phyloP scores from a whole-genome alignment of 768 basidiomycete species.

The Dacryopinax spathularia region DNA sequence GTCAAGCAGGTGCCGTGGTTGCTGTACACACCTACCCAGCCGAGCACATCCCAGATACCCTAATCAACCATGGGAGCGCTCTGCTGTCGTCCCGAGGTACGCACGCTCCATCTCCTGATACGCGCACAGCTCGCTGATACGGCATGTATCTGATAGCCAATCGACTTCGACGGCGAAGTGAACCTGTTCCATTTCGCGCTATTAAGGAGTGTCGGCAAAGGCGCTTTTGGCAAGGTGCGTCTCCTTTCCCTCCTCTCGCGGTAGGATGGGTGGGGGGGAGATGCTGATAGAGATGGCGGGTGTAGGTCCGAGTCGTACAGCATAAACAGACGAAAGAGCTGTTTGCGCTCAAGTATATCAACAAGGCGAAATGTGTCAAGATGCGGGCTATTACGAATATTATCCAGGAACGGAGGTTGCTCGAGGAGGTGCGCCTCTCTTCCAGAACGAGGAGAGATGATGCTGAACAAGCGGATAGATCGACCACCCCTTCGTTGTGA shows the following conservation, averaged over 20 bases:
- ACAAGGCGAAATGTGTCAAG: conserved; percentile 80
- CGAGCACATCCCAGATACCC: background rate
- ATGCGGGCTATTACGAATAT: conserved; percentile 86
- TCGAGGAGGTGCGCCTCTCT: conserved; percentile 61
- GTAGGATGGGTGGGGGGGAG: background rate
- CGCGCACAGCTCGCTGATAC: background rate
- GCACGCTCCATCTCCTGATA: conserved; percentile 12
- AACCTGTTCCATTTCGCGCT: conserved; percentile 23
- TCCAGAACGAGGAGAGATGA: background rate
- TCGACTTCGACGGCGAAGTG: conserved; percentile 82
- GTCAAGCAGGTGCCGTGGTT: background rate
- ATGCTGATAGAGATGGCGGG: background rate
- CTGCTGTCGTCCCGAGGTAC: conserved; percentile 69
- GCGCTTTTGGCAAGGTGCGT: conserved; percentile 21
- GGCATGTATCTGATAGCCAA: conserved; percentile 55
- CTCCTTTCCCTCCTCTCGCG: conserved; percentile 3
- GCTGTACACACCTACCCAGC: background rate
- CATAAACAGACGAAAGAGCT: conserved; percentile 86
- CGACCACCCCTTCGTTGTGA: conserved; percentile 90
- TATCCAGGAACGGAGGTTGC: conserved; percentile 80
- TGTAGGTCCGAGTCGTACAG: conserved; percentile 87
- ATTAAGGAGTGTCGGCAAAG: conserved; percentile 24
- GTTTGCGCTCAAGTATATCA: conserved; percentile 95
- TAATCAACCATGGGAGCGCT: conserved; percentile 55
- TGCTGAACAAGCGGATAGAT: conserved; percentile 37